Conservation (phyloP, 257 asterid species). For the Forsythia viridissima region DNA sequence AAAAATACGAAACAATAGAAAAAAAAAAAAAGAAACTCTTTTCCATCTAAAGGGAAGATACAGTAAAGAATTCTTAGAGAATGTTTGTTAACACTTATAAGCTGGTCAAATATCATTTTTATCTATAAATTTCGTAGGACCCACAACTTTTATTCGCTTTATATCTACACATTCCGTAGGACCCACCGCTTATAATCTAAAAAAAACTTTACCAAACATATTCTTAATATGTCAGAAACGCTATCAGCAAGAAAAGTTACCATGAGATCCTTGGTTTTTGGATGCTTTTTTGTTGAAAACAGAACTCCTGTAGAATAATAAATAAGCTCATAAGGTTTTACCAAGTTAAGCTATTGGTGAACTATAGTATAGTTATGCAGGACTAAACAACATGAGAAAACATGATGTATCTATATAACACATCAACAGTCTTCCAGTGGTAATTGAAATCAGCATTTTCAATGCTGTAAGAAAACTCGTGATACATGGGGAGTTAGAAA, state of each 20-base stretch:
- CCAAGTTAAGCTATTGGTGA: conserved; percentile 23
- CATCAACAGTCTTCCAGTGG: not conserved
- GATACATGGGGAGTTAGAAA: not conserved
- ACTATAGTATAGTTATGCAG: not conserved
- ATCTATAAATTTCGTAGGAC: no score
- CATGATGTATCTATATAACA: not conserved
- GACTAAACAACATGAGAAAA: not conserved
- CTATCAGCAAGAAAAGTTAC: conserved; percentile 42
- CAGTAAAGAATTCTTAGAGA: no score
- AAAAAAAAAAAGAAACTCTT: conserved; percentile 14
- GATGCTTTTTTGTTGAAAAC: conserved; percentile 86
- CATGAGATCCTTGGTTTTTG: conserved; percentile 91
- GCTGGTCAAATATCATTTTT: no score
- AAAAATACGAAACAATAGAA: not conserved
- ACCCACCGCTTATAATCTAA: no score
- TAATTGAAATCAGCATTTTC: conserved; percentile 4
- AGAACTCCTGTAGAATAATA: conserved; percentile 60
- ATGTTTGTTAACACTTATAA: no score
- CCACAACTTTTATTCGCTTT: no score
- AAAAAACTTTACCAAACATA: not conserved
- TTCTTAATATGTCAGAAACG: not conserved
- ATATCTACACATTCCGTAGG: no score
- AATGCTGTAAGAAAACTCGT: not conserved
- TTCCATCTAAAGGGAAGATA: not conserved
- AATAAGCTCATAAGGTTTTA: conserved; percentile 19